Evolutionary conservation across 352 stramenopile genomes (phyloP), one percentile per base, ranked within the genome.

Genomic region (Thalassiosira delicatula): DNA sequence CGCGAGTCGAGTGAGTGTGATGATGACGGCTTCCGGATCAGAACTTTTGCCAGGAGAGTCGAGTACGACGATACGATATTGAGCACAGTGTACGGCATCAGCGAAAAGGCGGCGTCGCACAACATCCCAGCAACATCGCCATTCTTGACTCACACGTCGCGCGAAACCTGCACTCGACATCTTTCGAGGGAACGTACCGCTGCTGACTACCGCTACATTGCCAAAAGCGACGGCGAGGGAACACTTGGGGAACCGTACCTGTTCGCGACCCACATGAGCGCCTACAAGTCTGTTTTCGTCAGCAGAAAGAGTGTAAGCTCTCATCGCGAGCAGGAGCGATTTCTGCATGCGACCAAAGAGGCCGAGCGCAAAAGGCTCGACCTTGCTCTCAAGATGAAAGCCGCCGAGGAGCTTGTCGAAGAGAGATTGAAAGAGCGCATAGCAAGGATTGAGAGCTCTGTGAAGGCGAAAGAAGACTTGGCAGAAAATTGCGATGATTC

Each of bases 141-240:
- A 19, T 65, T 80, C 44, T 29, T 80, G 3, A 83, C 72, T 27
- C 60, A 83, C 37, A 75, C 19, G 53, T 85, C 71, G 5, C 37
- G 56, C 37, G 83, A 88, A 76, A 71, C 62, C 27, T 84, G 77
- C 60, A 79, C 70, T 44, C 21, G 77, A 66, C 60, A 7, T 35
- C 68, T 89, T 3, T 84, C 78, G 8, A 80, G 74, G 65, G 46
- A 74, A 71, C 60, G 74, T 19, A 89, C 69, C 40, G 59, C 72
- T 29, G 33, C 37, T 37, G 83, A 89, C 53, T 89, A 89, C 40
- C 83, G 82, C 54, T 89, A 89, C 60, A 89, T 89, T 79, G 83
- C 83, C 19, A 70, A 89, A 68, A 82, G 62, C 59, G 70, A 84
- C 69, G 69, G 74, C 17, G 73, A 84, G 75, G 83, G 78, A 14